Evolutionary conservation across 2,329 filamentous ascomycete genomes (phyloP).

Genomic region (Camillea tinctor): DNA sequence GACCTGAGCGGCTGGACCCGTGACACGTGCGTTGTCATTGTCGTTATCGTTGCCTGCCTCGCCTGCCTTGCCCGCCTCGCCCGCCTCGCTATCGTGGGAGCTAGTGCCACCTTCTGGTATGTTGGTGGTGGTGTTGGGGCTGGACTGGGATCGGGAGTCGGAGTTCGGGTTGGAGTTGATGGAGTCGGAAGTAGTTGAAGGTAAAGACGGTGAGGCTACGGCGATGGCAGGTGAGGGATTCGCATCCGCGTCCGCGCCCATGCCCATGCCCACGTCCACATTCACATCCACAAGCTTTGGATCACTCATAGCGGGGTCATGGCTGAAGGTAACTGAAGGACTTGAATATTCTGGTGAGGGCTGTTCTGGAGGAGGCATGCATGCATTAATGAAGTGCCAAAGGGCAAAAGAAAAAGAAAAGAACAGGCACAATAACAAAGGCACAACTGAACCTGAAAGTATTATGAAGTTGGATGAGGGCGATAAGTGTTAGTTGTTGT

Average conservation of each 20-base stretch:
- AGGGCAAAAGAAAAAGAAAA: conserved; percentile 12
- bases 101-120: conserved; percentile 6
- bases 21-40: not conserved
- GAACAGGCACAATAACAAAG: too few species aligned
- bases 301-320: conserved; percentile 33
- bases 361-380: conserved; percentile 31
- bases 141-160: too few species aligned
- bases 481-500: too few species aligned
- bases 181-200: not conserved
- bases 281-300: conserved; percentile 21
- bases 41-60: too few species aligned
- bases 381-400: too few species aligned
- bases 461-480: too few species aligned
- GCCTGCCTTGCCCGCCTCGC: too few species aligned
- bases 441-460: too few species aligned
- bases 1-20: not conserved
- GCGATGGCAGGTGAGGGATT: conserved; percentile 17
- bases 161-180: conserved; percentile 5
- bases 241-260: not conserved
- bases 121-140: not conserved
- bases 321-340: conserved; percentile 21
- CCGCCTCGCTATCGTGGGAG: not conserved
- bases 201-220: not conserved
- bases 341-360: conserved; percentile 19
- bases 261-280: too few species aligned